phyloP scores from a whole-genome alignment of 2,329 filamentous ascomycete species.

The Cercospora sp. region DNA sequence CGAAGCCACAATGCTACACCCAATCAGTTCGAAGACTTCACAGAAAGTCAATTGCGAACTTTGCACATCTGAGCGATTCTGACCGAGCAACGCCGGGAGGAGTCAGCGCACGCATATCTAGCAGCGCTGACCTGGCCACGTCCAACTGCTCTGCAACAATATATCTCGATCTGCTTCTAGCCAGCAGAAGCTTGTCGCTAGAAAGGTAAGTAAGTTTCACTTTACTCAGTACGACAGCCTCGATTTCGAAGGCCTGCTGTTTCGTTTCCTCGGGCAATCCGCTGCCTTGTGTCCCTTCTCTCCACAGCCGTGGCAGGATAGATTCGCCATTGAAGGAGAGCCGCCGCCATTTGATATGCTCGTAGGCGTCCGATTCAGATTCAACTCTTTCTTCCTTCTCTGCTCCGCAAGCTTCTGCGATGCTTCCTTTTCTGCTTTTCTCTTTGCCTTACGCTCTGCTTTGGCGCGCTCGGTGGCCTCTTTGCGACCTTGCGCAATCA shows the following conservation, averaged over 20 bases:
- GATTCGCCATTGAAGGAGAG: conserved; percentile 32
- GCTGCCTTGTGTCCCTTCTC: conserved; percentile 61
- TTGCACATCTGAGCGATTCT: neutral
- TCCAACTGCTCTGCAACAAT: neutral
- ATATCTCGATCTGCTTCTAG: neutral
- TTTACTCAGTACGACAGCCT: conserved; percentile 14
- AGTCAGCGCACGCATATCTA: neutral
- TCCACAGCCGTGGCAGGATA: conserved; percentile 63
- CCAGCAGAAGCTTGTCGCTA: neutral
- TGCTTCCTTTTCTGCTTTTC: conserved; percentile 52
- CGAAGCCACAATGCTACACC: neutral
- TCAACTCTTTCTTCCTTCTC: conserved; percentile 66
- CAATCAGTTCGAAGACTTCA: neutral
- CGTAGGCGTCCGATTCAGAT: conserved; percentile 56
- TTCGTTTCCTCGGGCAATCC: conserved; percentile 53
- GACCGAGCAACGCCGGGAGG: neutral
- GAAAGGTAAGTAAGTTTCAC: neutral
- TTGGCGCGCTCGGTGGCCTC: conserved; percentile 48
- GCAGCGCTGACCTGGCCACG: neutral
- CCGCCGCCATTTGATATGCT: conserved; percentile 53
- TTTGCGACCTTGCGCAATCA: conserved; percentile 50
- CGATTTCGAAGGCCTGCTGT: conserved; percentile 19
- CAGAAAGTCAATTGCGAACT: neutral
- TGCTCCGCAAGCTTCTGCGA: conserved; percentile 58
- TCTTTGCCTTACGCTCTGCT: conserved; percentile 49